These are phyloP conservation scores for Triticum urartu DNA, from an alignment of 176 grass and related monocot species.

Conservation along the genomic window DNA sequence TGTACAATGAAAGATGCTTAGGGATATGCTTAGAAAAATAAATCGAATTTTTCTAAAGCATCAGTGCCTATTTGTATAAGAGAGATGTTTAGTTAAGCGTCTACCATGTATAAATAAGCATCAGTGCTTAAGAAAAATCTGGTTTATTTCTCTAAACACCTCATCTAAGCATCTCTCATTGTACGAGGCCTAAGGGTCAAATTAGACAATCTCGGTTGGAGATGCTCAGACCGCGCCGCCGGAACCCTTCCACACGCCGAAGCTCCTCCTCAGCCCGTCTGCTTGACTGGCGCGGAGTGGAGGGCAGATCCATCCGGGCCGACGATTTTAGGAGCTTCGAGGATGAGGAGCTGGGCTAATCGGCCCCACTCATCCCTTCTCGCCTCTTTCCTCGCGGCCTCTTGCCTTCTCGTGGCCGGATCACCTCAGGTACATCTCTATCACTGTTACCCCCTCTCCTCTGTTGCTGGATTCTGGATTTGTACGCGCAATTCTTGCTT, in stretches of 20 bases:
- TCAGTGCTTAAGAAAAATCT: too few relatives aligned
- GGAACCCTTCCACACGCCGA: neutral
- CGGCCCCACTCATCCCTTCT: neutral
- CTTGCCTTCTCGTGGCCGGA: conserved; percentile 13
- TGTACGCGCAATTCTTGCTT: neutral
- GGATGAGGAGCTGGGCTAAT: conserved; percentile 14
- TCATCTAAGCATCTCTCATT: too few relatives aligned
- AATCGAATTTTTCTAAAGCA: too few relatives aligned
- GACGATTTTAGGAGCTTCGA: neutral
- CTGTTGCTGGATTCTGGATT: conserved; percentile 6
- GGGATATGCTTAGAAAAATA: too few relatives aligned
- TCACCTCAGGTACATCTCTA: conserved; percentile 32
- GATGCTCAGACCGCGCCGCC: neutral
- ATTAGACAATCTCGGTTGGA: too few relatives aligned
- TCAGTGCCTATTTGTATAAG: too few relatives aligned
- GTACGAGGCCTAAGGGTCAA: too few relatives aligned
- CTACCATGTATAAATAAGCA: too few relatives aligned
- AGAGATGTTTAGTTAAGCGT: too few relatives aligned
- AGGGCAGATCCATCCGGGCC: neutral
- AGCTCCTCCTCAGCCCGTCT: neutral
- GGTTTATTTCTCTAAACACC: too few relatives aligned
- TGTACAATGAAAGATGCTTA: too few relatives aligned
- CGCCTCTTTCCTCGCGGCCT: neutral
- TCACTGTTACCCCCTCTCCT: neutral
- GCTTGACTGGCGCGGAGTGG: neutral